Evolutionary conservation across 768 basidiomycete species (phyloP), one percentile per base, ranked within the genome.

Genomic region (Austroboletus eburneus): DNA sequence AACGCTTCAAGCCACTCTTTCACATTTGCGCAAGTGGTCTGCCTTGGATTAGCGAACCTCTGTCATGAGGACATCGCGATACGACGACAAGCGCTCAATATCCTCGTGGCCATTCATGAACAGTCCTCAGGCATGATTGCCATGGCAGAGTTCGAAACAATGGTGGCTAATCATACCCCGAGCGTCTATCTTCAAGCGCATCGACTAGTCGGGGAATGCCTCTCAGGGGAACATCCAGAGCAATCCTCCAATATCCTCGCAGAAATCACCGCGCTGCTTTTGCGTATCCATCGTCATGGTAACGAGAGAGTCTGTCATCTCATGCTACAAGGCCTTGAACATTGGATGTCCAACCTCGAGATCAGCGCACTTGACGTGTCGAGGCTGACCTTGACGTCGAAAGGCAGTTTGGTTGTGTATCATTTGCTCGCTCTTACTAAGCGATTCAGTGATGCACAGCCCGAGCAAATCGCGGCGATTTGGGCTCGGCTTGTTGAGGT

Each of bases 341-440:
- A 81, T 51, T 97, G 94, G 93, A 76, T 91, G 29, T 74, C 81
- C 9, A 80, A 81, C 57, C 78, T 94, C 61, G 77, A 84, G 47
- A 52, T 65, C 39, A 57, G 32, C 21, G 77, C 83, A 65, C 69
- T 72, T 2, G 79, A 83, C 44, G 68, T 71, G 34, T 51, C 50
- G 13, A 61, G 45, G 38, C 35, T 61, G 44, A 43, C 53, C 10
- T 48, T 68, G 44, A 65, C 66, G 8, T 35, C 56, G 2, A 78
- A 81, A 37, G 87, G 84, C 2, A 72, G 78, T 42, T 69, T 76
- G 12, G 80, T 83, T 16, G 72, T 95, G 10, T 87, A 86, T 57
- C 84, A 94, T 61, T 72, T 96, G 18, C 81, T 93, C 52, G 78
- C 85, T n/a, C 72, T 97, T 47, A 91, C 89, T 22, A 69, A 86